These are phyloP conservation scores for Colletotrichum magnum DNA, from an alignment of 2,329 filamentous ascomycete genomes.

Conservation along the genomic window DNA sequence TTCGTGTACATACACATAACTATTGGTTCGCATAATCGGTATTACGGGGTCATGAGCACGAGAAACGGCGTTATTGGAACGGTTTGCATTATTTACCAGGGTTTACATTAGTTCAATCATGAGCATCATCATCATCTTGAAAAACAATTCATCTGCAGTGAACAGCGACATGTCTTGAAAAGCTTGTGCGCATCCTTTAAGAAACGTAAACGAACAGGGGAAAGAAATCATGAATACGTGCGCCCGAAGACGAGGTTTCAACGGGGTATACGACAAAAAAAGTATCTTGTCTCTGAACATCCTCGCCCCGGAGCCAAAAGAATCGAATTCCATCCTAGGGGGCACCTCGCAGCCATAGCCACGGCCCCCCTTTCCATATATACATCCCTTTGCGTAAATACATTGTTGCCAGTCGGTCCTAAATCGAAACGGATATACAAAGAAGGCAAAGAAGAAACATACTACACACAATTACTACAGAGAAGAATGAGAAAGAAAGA, in stretches of 20 bases:
- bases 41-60: neutral
- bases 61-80: neutral
- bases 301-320: neutral
- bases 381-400: neutral
- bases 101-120: neutral
- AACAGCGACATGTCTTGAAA: too few species aligned
- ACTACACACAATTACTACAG: neutral
- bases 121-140: neutral
- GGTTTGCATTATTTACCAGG: too few species aligned
- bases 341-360: neutral
- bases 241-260: neutral
- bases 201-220: neutral
- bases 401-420: too few species aligned
- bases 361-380: neutral
- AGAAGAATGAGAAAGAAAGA: neutral
- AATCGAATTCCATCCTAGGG: neutral
- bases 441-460: too few species aligned
- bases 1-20: slow-evolving; percentile 13
- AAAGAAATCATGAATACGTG: neutral
- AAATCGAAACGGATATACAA: too few species aligned
- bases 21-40: slow-evolving; percentile 12
- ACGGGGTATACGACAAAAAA: neutral
- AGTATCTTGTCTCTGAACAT: neutral
- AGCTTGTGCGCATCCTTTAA: too few species aligned
- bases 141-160: too few species aligned